Evolutionary conservation across 164 flowering plant species (phyloP), one percentile per base, ranked within the genome.

Genomic region (Magnolia sinica): DNA sequence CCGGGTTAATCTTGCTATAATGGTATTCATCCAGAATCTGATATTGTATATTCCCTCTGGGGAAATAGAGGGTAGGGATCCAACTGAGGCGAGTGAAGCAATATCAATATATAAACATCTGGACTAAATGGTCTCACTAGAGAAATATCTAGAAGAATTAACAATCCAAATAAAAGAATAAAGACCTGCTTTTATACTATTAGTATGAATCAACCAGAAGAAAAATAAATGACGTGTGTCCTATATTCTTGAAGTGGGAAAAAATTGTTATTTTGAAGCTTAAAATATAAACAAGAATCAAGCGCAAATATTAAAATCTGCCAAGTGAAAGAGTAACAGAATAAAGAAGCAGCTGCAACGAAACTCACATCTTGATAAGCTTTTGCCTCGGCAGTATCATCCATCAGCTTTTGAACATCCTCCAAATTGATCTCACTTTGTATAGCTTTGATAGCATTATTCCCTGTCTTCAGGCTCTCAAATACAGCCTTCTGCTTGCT

Each of bases 401-500:
- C 98, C 98, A 93, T 89, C 72, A 93, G 79, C 78, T 93, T 93
- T 76, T 95, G 99, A 78, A 95, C 98, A 87, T 95, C 98, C 1
- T 93, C 97, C 81, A 95, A 73, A 78, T 89, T 91, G 76, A 95
- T 87, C 85, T 95, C 99, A 83, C 92, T 86, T 83, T 95, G 99
- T 73, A 95, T 88, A 22, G 97, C 92, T 84, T 95, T 92, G 20
- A 95, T 89, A 49, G 98, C 99, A 82, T 83, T 83, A 76, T 71
- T 92, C 61, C 98, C 97, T 23, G 96, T 68, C 83, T 91, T 91
- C 78, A 95, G 81, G 82, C 99, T 95, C 74, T 93, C 98, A 85
- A 95, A 93, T 0, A 95, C 97, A 73, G 96, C 96, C 84, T 88
- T 92, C 82, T 93, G 99, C 84, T 92, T 95, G 89, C 98, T 93